phyloP scores from a whole-genome alignment of 495 filamentous ascomycete genomes.

The Extremus antarcticus region DNA sequence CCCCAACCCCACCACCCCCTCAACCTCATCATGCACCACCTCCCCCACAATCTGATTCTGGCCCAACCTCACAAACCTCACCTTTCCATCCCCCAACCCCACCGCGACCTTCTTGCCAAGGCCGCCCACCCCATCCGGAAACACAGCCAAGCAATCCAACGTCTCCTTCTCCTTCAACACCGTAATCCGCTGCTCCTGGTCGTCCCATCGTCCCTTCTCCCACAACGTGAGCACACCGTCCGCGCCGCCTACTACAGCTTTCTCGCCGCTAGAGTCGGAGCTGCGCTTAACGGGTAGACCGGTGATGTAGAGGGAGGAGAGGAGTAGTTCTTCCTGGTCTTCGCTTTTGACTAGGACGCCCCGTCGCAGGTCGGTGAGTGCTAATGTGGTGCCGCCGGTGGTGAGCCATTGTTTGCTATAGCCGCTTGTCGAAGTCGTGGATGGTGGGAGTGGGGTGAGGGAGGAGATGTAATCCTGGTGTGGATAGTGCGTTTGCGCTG shows the following conservation, averaged over 20 bases:
- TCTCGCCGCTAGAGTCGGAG: slow-evolving; percentile 48
- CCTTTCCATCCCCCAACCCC: slow-evolving; percentile 61
- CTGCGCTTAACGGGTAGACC: slow-evolving; percentile 50
- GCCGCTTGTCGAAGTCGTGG: slow-evolving; percentile 64
- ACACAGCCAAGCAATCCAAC: slow-evolving; percentile 56
- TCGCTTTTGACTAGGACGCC: slow-evolving; percentile 78
- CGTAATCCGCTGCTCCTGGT: slow-evolving; percentile 78
- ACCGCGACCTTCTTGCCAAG: slow-evolving; percentile 60
- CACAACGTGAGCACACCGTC: slow-evolving; percentile 78
- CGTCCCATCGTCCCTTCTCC: slow-evolving; percentile 89
- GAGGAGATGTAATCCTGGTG: slow-evolving; percentile 92
- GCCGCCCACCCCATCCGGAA: slow-evolving; percentile 50
- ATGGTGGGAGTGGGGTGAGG: slow-evolving; percentile 70
- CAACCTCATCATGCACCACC: slow-evolving; percentile 70
- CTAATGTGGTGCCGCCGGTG: slow-evolving; percentile 80
- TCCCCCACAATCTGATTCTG: slow-evolving; percentile 47
- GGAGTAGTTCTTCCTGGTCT: slow-evolving; percentile 85
- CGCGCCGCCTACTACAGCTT: slow-evolving; percentile 68
- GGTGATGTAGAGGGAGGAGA: slow-evolving; percentile 63
- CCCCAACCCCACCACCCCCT: slow-evolving; percentile 64
- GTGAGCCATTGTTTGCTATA: slow-evolving; percentile 87
- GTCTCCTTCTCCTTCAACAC: slow-evolving; percentile 53
- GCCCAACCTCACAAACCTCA: slow-evolving; percentile 47
- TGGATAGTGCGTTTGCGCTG: slow-evolving; percentile 67
- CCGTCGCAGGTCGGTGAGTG: slow-evolving; percentile 73